phyloP scores from a whole-genome alignment of 306 rosid species.

The Luffa aegyptiaca region DNA sequence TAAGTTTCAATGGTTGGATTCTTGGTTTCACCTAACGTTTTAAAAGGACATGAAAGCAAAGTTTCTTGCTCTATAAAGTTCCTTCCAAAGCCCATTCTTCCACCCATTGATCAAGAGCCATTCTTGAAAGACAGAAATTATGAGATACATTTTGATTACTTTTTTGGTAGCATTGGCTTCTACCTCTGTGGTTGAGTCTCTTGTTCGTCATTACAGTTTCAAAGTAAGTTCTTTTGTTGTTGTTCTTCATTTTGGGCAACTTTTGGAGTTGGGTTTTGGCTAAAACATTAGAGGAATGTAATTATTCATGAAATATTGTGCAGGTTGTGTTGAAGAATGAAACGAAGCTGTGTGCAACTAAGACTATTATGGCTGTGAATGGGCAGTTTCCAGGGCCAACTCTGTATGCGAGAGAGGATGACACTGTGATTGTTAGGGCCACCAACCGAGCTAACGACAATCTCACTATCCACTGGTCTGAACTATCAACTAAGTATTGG shows the following conservation, averaged over 20 bases:
- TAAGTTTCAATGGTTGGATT: conserved; percentile 18
- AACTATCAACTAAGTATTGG: background rate
- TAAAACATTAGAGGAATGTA: background rate
- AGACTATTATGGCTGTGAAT: conserved; percentile 38
- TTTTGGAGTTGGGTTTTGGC: background rate
- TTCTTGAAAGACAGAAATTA: background rate
- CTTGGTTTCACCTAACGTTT: conserved; percentile 34
- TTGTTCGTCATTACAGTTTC: conserved; percentile 55
- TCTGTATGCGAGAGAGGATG: conserved; percentile 62
- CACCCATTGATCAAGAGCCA: background rate
- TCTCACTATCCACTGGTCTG: conserved; percentile 69
- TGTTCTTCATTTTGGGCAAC: background rate
- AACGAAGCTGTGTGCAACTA: conserved; percentile 53
- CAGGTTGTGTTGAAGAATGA: conserved; percentile 54
- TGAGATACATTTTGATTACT: conserved; percentile 7
- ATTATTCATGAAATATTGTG: background rate
- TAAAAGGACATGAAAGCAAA: conserved; percentile 26
- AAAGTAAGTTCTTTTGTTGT: conserved; percentile 23
- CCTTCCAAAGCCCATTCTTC: background rate
- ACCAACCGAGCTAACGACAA: conserved; percentile 45
- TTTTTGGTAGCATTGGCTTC: conserved; percentile 32
- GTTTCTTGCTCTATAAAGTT: background rate
- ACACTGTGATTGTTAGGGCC: conserved; percentile 49
- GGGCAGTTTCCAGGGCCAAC: conserved; percentile 69
- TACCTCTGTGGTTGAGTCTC: conserved; percentile 28